Evolutionary conservation across 2,329 filamentous ascomycete genomes (phyloP), one percentile per base, ranked within the genome.

Genomic region (Fusarium denticulatum): DNA sequence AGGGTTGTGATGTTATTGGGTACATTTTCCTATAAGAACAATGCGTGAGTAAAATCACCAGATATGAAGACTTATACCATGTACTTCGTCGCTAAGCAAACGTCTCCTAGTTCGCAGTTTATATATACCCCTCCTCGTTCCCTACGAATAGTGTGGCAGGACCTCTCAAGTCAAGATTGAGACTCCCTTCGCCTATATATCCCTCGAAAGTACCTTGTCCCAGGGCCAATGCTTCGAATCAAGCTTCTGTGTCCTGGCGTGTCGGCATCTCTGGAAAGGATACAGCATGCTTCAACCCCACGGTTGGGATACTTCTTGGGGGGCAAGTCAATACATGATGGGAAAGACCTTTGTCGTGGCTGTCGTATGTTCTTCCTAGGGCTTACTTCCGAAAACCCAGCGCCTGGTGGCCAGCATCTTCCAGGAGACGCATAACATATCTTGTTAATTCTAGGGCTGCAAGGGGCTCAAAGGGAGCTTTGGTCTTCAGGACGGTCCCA

Each of bases 301-400:
- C 1, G 14, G 15, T 12, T 18, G 7, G 10, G 20, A 11, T 26
- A 10, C 22, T 18, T 32, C 22, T n/a, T 49, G 5, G 22, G 15
- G 1, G 28, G 7, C 5, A 9, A 12, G 15, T 18, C 11, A 11
- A 18, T 49, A n/a, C 15, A 13, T 13, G 6, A 6, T 50, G 47
- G 30, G 30, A 24, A 50, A 24, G 6, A 7, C 12, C 47, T 50
- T 50, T 34, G 12, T 9, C n/a, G n/a, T 9, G n/a, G 32, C n/a
- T 50, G 16, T 20, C 30, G 3, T 34, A 13, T 14, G 6, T 50
- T 50, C 30, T 11, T 50, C 13, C 9, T 8, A 7, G 30, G 16
- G 9, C 12, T 14, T 34, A 4, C 9, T 2, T 6, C n/a, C 12
- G 11, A 6, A 24, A 34, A 24, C n/a, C 7, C n/a, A 24, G 3